These are phyloP conservation scores for Dryas octopetala DNA, from an alignment of 306 rosid genomes.

Conservation along the genomic window DNA sequence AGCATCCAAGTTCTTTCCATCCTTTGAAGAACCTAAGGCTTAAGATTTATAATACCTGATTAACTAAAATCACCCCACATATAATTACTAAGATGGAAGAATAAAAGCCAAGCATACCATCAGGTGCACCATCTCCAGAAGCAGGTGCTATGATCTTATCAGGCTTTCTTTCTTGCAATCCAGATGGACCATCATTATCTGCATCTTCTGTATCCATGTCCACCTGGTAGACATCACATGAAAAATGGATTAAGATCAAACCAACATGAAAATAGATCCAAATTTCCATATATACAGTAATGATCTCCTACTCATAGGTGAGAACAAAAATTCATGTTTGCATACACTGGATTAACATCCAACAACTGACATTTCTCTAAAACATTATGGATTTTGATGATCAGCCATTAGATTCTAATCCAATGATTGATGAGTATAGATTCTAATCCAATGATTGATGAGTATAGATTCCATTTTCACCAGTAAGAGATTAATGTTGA, in stretches of 20 bases:
- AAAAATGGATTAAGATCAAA: not conserved
- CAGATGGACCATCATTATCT: conserved; percentile 44
- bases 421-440: not conserved
- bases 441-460: not conserved
- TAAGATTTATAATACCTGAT: not conserved
- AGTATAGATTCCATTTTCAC: not conserved
- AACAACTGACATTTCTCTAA: too few relatives aligned
- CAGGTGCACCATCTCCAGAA: conserved; percentile 40
- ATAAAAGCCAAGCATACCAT: conserved; percentile 34
- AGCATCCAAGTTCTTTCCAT: conserved; percentile 52
- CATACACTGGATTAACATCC: too few relatives aligned
- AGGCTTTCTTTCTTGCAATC: conserved; percentile 48
- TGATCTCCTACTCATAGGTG: not conserved
- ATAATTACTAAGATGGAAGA: not conserved
- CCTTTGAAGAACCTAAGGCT: conserved; percentile 46
- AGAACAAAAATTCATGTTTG: not conserved
- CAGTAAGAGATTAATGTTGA: not conserved
- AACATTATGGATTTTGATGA: not conserved
- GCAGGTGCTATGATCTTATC: conserved; percentile 44
- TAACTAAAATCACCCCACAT: not conserved
- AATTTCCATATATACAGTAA: not conserved
- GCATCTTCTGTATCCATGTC: conserved; percentile 98
- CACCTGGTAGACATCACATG: conserved; percentile 53
- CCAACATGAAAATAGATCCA: conserved; percentile 5
- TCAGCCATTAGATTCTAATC: not conserved